Percentiles rank a stretch among this genome's conserved stretches.
phyloP scores from a whole-genome alignment of 352 stramenopile species.

The Phytophthora agathidicida region DNA sequence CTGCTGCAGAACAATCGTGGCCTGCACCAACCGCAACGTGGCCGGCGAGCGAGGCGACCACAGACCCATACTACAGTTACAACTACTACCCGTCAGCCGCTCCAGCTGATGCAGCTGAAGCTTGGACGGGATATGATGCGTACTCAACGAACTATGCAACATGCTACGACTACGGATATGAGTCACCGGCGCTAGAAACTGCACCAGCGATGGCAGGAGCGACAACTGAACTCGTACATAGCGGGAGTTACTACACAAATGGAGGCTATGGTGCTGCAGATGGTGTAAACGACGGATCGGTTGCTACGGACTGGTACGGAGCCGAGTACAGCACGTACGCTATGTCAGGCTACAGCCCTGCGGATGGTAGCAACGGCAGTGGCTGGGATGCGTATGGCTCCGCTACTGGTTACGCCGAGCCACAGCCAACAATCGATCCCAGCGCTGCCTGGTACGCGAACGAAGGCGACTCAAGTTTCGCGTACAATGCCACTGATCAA shows the following conservation, averaged over 20 bases:
- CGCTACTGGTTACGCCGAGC: background rate
- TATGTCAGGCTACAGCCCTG: conserved; percentile 15
- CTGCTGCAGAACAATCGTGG: conserved; percentile 10
- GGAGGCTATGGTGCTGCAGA: conserved; percentile 9
- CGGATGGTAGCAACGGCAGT: conserved; percentile 6
- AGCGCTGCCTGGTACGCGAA: conserved; percentile 8
- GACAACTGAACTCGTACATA: conserved; percentile 28
- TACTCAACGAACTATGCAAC: conserved; percentile 7
- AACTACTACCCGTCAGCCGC: conserved; percentile 20
- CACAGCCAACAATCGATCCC: conserved; percentile 3
- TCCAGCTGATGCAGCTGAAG: background rate
- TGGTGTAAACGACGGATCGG: conserved; percentile 7
- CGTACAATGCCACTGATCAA: background rate
- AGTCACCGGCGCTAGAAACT: background rate
- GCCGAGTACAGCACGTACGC: conserved; percentile 37
- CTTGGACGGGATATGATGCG: conserved; percentile 19
- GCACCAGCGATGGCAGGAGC: background rate
- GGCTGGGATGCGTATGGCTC: conserved; percentile 11
- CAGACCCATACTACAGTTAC: conserved; percentile 28
- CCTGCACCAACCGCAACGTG: background rate
- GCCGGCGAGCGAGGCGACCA: background rate
- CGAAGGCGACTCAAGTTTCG: background rate
- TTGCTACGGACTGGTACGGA: conserved; percentile 27
- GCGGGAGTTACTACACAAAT: conserved; percentile 25
- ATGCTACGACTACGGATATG: conserved; percentile 14